Conservation (phyloP, 2,329 filamentous ascomycete species). For the Pseudopyricularia javanii region DNA sequence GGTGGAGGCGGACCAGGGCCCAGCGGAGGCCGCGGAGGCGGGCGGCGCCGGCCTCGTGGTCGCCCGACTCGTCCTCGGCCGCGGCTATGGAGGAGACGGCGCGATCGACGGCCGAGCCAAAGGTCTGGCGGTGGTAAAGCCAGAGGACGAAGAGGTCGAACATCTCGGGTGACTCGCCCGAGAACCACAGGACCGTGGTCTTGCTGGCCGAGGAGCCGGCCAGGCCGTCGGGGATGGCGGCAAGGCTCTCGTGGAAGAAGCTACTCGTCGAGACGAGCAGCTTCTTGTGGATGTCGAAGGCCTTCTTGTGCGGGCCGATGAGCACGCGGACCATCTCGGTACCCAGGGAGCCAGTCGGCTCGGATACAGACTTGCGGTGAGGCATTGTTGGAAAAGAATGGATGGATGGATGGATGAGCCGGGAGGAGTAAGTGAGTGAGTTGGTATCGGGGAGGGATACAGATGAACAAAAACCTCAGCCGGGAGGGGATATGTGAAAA, state of each 20-base stretch:
- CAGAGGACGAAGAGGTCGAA: constrained; percentile 41
- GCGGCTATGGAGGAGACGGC: constrained; percentile 17
- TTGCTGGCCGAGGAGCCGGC: constrained; percentile 8
- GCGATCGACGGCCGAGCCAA: constrained; percentile 29
- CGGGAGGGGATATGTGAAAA: neutral
- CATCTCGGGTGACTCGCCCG: constrained; percentile 35
- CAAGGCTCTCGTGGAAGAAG: constrained; percentile 35
- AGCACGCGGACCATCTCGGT: constrained; percentile 15
- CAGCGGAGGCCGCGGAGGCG: constrained; percentile 32
- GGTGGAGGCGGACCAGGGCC: constrained; percentile 42
- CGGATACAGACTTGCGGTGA: neutral
- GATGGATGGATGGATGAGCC: neutral
- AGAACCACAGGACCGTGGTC: constrained; percentile 19
- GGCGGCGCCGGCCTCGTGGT: neutral
- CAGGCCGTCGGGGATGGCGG: constrained; percentile 17
- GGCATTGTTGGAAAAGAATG: neutral
- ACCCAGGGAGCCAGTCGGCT: constrained; percentile 6
- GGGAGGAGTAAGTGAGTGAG: neutral
- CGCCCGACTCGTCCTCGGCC: neutral
- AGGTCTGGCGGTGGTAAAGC: constrained; percentile 31
- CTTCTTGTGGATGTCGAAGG: constrained; percentile 19
- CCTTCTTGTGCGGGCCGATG: constrained; percentile 15
- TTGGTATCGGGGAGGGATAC: neutral
- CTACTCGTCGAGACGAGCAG: constrained; percentile 32
- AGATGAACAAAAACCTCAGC: neutral